A percentile compares a stretch with the other conserved stretches of the same genome.
phyloP scores from a whole-genome alignment of 306 rosid species.

The Trifolium fragiferum region DNA sequence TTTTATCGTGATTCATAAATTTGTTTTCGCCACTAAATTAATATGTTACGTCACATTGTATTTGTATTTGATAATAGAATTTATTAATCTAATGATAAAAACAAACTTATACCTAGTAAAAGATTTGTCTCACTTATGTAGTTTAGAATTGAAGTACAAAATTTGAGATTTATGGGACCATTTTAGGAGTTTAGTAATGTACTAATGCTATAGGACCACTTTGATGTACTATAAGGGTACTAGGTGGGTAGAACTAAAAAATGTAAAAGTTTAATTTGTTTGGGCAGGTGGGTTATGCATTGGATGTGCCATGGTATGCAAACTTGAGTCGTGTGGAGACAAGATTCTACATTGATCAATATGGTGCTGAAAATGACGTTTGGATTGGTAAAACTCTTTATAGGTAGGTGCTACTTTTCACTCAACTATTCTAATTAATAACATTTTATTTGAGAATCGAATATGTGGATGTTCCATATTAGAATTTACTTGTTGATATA shows the following conservation, averaged over 20 bases:
- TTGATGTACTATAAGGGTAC: background rate
- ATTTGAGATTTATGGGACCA: background rate
- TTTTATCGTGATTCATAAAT: too few species aligned
- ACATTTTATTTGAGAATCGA: too few species aligned
- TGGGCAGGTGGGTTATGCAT: slow-evolving; percentile 70
- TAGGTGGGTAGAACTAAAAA: background rate
- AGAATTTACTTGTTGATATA: too few species aligned
- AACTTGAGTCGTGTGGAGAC: slow-evolving; percentile 79
- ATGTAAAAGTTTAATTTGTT: background rate
- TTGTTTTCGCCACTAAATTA: too few species aligned
- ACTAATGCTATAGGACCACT: slow-evolving; percentile 12
- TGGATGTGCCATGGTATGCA: slow-evolving; percentile 89
- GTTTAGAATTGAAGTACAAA: too few species aligned
- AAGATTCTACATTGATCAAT: slow-evolving; percentile 77
- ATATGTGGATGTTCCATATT: too few species aligned
- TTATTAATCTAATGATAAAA: too few species aligned
- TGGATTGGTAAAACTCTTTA: slow-evolving; percentile 98
- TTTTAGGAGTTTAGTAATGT: background rate
- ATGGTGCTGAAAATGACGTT: slow-evolving; percentile 79
- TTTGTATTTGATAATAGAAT: too few species aligned
- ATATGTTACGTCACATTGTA: too few species aligned
- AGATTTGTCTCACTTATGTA: too few species aligned
- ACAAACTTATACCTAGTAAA: too few species aligned
- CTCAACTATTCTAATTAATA: too few species aligned
- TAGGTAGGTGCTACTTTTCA: slow-evolving; percentile 64